These are phyloP conservation scores for Ascochyta clinopodiicola DNA, from an alignment of 2,329 filamentous ascomycete genomes.

Conservation along the genomic window DNA sequence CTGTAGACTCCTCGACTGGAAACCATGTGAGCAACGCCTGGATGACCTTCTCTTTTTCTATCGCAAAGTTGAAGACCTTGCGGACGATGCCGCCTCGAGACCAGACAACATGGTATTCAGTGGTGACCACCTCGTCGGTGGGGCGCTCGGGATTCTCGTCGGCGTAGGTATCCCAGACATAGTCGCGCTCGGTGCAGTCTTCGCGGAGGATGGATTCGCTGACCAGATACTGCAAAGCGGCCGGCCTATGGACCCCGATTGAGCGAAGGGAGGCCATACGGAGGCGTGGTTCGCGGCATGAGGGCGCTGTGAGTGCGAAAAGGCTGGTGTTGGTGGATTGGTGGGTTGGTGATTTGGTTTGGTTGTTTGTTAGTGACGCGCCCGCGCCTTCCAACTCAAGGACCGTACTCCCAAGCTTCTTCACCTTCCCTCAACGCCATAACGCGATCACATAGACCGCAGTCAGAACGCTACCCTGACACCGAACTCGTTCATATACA, in stretches of 20 bases:
- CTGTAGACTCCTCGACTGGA: constrained; percentile 54
- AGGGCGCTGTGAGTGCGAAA: constrained; percentile 19
- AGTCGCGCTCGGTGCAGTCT: constrained; percentile 70
- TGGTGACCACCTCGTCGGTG: constrained; percentile 83
- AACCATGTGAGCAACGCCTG: constrained; percentile 89
- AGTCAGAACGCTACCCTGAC: background rate
- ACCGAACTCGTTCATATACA: background rate
- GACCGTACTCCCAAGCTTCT: constrained; percentile 24
- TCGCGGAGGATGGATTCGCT: constrained; percentile 76
- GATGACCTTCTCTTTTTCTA: constrained; percentile 85
- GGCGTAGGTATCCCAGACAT: constrained; percentile 75
- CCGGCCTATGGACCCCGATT: constrained; percentile 87
- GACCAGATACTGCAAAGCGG: constrained; percentile 81
- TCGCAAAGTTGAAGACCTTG: constrained; percentile 83
- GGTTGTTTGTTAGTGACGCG: constrained; percentile 34
- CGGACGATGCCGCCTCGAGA: constrained; percentile 84
- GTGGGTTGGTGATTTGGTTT: constrained; percentile 1
- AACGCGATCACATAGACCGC: background rate
- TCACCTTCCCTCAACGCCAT: background rate
- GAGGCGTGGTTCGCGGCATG: constrained; percentile 41
- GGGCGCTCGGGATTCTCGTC: constrained; percentile 52
- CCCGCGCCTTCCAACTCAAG: constrained; percentile 20
- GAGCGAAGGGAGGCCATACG: constrained; percentile 89
- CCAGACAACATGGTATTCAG: constrained; percentile 82
- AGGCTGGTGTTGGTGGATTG: constrained; percentile 8